phyloP scores from a whole-genome alignment of 1,139 yeast genomes.

The Yamadazyma diddensiae region DNA sequence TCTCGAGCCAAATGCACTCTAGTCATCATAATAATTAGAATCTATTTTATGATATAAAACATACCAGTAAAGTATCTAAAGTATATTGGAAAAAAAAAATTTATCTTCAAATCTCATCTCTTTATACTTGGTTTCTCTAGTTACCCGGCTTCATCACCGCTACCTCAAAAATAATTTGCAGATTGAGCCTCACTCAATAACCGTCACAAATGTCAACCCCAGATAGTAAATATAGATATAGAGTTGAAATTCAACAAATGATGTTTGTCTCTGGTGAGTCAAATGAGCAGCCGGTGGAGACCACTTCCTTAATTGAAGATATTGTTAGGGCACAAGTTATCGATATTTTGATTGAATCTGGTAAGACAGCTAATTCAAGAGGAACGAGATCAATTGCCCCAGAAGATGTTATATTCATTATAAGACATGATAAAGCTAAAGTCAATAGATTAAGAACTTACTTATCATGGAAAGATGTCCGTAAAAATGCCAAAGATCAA shows the following conservation, averaged over 20 bases:
- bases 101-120: slow-evolving; percentile 5
- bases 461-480: slow-evolving; percentile 94
- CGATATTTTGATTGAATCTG: slow-evolving; percentile 78
- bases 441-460: slow-evolving; percentile 89
- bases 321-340: slow-evolving; percentile 94
- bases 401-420: slow-evolving; percentile 89
- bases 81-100: slow-evolving; percentile 4
- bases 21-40: slow-evolving; percentile 55
- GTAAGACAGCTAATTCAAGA: slow-evolving; percentile 71
- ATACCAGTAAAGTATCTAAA: slow-evolving; percentile 9
- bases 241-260: slow-evolving; percentile 93
- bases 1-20: slow-evolving; percentile 98
- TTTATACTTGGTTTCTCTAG: slow-evolving; percentile 7
- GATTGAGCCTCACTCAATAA: neutral
- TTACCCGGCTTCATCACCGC: slow-evolving; percentile 12
- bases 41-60: slow-evolving; percentile 7
- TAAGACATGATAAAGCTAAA: slow-evolving; percentile 92
- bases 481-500: slow-evolving; percentile 95
- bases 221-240: slow-evolving; percentile 65
- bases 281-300: slow-evolving; percentile 88
- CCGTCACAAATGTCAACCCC: slow-evolving; percentile 9
- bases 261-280: slow-evolving; percentile 98
- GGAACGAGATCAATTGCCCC: slow-evolving; percentile 86
- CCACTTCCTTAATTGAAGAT: slow-evolving; percentile 89
- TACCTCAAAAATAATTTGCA: neutral